These are phyloP conservation scores for Thermothelomyces thermophilus DNA, from an alignment of 2,329 filamentous ascomycete species.

Conservation along the genomic window DNA sequence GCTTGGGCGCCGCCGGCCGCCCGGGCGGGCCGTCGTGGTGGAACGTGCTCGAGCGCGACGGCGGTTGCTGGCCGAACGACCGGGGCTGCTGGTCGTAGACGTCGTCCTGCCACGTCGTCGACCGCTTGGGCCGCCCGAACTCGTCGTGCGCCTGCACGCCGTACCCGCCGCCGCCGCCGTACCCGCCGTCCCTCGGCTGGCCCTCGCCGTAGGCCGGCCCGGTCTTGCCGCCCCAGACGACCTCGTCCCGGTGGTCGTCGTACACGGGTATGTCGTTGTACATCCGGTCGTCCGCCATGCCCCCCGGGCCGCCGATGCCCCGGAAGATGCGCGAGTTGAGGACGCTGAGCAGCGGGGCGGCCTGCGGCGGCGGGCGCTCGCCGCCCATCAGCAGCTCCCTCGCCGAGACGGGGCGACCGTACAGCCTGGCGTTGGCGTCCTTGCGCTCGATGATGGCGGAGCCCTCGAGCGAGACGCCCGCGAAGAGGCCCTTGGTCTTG, in stretches of 20 bases:
- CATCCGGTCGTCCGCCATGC: constrained; percentile 54
- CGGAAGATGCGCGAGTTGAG: constrained; percentile 81
- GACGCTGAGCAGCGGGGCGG: constrained; percentile 76
- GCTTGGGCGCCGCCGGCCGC: constrained; percentile 82
- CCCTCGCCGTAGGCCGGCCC: constrained; percentile 68
- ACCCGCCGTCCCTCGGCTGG: constrained; percentile 33
- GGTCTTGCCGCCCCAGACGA: constrained; percentile 69
- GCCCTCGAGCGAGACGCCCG: constrained; percentile 89
- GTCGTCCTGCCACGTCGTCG: constrained; percentile 70
- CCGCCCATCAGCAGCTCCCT: constrained; percentile 72
- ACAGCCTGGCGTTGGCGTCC: constrained; percentile 96
- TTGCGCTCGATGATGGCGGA: constrained; percentile 88
- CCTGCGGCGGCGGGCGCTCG: constrained; percentile 71
- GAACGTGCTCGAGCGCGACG: constrained; percentile 46
- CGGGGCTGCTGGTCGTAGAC: constrained; percentile 56
- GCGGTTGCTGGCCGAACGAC: constrained; percentile 30
- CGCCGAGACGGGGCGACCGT: constrained; percentile 75
- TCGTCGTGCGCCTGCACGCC: constrained; percentile 41
- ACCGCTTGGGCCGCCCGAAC: constrained; percentile 52
- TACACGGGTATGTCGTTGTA: constrained; percentile 95
- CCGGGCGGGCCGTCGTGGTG: constrained; percentile 52
- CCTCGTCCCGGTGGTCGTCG: constrained; percentile 72
- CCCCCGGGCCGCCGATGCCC: constrained; percentile 45
- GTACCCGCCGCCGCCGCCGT: constrained; percentile 14
- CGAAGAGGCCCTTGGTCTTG: constrained; percentile 96